Conservation (phyloP, 768 basidiomycete species). For the Hemileccinum impolitum region DNA sequence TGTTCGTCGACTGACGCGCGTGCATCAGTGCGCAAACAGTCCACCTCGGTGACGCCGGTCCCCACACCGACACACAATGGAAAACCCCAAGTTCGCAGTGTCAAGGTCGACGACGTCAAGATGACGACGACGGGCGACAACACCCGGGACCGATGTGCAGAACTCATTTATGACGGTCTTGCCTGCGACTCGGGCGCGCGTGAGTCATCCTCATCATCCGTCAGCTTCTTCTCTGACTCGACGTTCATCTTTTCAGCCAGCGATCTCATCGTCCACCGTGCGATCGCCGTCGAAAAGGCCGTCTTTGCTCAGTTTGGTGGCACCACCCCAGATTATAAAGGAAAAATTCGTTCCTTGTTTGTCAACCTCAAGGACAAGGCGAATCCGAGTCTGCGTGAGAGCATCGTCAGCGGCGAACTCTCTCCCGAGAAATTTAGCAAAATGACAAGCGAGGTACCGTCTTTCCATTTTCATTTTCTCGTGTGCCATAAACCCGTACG, state of each 20-base stretch:
- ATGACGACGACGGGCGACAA: constrained; percentile 57
- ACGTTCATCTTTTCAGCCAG: constrained; percentile 43
- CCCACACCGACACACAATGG: constrained; percentile 29
- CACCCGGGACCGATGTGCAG: constrained; percentile 83
- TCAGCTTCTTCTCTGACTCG: constrained; percentile 6
- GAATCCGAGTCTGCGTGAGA: constrained; percentile 83
- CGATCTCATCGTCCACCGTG: constrained; percentile 63
- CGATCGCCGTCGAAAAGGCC: constrained; percentile 68
- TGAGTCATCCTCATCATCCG: constrained; percentile 41
- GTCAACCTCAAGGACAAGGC: constrained; percentile 95
- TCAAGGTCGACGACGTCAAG: constrained; percentile 70
- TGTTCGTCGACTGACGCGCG: constrained; percentile 4
- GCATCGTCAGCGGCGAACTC: constrained; percentile 80
- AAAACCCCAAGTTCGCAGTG: constrained; percentile 44
- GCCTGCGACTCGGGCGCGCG: constrained; percentile 84
- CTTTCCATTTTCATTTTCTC: neutral
- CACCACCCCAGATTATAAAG: constrained; percentile 54
- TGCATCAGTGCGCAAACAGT: constrained; percentile 29
- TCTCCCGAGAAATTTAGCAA: constrained; percentile 63
- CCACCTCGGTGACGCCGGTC: constrained; percentile 39
- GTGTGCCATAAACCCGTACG: neutral
- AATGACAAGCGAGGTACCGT: constrained; percentile 74
- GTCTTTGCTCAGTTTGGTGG: constrained; percentile 47
- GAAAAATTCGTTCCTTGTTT: constrained; percentile 82
- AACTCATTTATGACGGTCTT: constrained; percentile 90